Base-by-base conservation (phyloP, 2,329 filamentous ascomycete species). In the Bipolaris victoriae region DNA sequence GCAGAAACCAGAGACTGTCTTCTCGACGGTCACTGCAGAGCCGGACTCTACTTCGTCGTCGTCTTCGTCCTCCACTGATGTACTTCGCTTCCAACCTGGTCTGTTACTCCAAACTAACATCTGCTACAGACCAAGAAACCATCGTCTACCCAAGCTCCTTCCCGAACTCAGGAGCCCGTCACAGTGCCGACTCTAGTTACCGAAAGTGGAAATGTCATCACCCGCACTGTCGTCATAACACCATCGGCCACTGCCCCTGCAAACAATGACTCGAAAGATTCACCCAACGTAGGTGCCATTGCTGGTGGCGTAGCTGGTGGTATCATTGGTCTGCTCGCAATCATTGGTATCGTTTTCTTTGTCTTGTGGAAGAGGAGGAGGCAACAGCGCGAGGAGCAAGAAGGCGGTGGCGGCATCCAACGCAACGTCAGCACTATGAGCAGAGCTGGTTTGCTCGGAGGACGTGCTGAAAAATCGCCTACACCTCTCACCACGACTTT, bases 361-460 rank as follows among this genome's bases (percentile, higher is more conserved):
- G 62, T 80, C 29, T 73, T 79, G 44, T 73, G 76, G 66, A 72
- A 77, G 47, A 74, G 71, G 35, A 65, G 57, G 50, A 66, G 63
- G 46, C 58, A 63, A 15, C 56, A 66, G 33, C 60, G 68, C n/a
- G 60, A 61, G n/a, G 55, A 45, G n/a, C 37, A 52, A 18, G 48
- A 37, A n/a, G 54, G 61, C 9, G 63, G 63, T 33, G 60, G 64
- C 3, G 69, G 70, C 36, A 68, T 76, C 54, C 63, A 70, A 10
- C 73, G 81, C 18, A 81, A 82, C 53, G 75, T 76, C 16, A 82
- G 80, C 68, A 79, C 81, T 13, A 74, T 82, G 64, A 82, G 80
- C 67, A 79, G 76, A 65, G 75, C 78, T 16, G 81, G 81, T 13
- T 70, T 83, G 7, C 68, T 83, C 15, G 66, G 68, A 45, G 60